Evolutionary conservation across 116 monocot genomes (phyloP).

Genomic region (Phalaenopsis hybrid): DNA sequence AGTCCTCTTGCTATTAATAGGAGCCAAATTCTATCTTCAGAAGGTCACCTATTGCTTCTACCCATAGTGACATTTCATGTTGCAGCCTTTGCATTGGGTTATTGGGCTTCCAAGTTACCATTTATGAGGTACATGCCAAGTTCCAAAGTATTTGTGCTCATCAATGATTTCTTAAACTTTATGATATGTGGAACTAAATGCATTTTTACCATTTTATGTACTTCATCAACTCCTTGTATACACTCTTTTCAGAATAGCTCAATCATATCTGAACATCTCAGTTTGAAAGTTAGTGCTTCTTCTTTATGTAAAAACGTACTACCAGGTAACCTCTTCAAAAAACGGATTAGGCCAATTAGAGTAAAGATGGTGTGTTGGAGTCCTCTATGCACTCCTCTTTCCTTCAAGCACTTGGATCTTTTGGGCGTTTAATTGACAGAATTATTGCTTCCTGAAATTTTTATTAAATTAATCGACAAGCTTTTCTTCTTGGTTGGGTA

Average conservation of each 20-base stretch:
- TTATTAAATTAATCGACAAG: not conserved
- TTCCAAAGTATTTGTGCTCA: not conserved
- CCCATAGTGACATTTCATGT: slow-evolving; percentile 83
- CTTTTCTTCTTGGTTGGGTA: not conserved
- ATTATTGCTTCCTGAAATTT: not conserved
- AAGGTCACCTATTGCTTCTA: slow-evolving; percentile 65
- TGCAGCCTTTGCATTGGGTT: slow-evolving; percentile 65
- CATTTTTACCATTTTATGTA: not conserved
- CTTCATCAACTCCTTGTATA: not conserved
- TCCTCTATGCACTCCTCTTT: not conserved
- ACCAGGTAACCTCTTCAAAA: not conserved
- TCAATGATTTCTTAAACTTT: slow-evolving; percentile 6
- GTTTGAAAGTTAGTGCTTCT: not conserved
- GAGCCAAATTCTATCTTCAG: slow-evolving; percentile 60
- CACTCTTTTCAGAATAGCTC: not conserved
- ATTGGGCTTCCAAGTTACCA: slow-evolving; percentile 81
- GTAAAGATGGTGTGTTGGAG: not conserved
- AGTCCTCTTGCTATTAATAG: slow-evolving; percentile 94
- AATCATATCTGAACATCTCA: not conserved
- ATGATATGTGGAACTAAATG: not conserved
- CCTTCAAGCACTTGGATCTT: not conserved
- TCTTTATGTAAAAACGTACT: not conserved
- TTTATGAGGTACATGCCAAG: slow-evolving; percentile 41
- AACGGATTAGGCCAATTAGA: not conserved
- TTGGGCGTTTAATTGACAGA: not conserved